Conservation (phyloP, 225 moss, liverwort and hornwort genomes). For the Marchantia paleacea region DNA sequence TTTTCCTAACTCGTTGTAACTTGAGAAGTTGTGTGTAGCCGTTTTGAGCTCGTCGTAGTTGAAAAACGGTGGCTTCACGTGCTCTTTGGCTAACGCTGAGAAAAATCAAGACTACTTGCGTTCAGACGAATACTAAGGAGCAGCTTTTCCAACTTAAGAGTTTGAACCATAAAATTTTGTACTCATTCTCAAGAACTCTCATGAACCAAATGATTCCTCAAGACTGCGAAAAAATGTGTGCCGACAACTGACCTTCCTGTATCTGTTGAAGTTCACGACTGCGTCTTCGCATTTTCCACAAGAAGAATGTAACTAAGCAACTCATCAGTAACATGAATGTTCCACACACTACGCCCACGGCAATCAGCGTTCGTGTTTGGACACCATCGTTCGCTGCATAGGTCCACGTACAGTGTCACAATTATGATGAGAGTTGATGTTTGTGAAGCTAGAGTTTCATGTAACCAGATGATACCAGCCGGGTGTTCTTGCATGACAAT, state of each 20-base stretch:
- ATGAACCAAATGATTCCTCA: too few species aligned
- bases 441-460: too few species aligned
- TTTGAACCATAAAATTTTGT: too few species aligned
- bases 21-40: conserved; percentile 14
- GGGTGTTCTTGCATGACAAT: too few species aligned
- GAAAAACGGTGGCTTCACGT: conserved; percentile 22
- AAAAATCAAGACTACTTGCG: neutral
- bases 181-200: too few species aligned
- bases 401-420: neutral
- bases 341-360: neutral
- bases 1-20: neutral
- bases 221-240: neutral
- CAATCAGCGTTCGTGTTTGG: neutral
- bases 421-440: too few species aligned
- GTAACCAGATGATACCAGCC: too few species aligned
- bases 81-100: conserved; percentile 19
- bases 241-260: conserved; percentile 7
- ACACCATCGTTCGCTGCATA: neutral
- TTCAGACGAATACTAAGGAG: neutral
- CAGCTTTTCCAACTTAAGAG: neutral
- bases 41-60: neutral
- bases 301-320: neutral
- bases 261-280: conserved; percentile 4
- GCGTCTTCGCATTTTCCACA: conserved; percentile 2
- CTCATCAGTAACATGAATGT: neutral